These are phyloP conservation scores for Escovopsis sp. DNA, from an alignment of 2,329 filamentous ascomycete species.

Conservation along the genomic window DNA sequence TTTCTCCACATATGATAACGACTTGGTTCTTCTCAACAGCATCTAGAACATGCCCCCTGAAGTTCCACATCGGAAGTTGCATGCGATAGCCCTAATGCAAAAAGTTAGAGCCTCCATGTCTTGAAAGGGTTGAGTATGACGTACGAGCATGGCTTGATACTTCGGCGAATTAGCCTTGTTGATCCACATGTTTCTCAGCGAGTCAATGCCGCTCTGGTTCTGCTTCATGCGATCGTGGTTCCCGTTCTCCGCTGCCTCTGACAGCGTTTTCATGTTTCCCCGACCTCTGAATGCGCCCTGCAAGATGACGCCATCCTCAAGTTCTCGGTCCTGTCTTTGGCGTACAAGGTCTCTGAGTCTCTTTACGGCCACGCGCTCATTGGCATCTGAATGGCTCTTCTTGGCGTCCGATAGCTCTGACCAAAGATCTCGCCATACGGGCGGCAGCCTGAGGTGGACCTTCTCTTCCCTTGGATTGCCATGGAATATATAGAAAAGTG, in stretches of 20 bases:
- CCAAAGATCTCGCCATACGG: constrained; percentile 76
- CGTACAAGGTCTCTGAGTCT: constrained; percentile 57
- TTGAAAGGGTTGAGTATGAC: constrained; percentile 9
- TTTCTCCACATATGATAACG: constrained; percentile 90
- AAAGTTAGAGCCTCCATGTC: neutral
- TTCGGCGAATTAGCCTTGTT: constrained; percentile 41
- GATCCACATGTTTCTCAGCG: constrained; percentile 43
- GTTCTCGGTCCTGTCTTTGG: constrained; percentile 51
- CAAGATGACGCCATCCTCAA: constrained; percentile 61
- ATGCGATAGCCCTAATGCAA: constrained; percentile 41
- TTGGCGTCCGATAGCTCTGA: constrained; percentile 58
- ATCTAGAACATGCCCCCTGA: constrained; percentile 61
- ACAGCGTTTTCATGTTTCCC: constrained; percentile 28
- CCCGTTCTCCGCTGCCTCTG: constrained; percentile 34
- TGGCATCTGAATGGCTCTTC: constrained; percentile 53
- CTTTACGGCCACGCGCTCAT: constrained; percentile 55
- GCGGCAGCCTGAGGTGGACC: constrained; percentile 60
- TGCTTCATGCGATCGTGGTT: constrained; percentile 29
- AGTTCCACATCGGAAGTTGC: constrained; percentile 81
- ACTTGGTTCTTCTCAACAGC: constrained; percentile 70
- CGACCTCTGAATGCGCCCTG: constrained; percentile 61
- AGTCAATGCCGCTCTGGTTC: constrained; percentile 26
- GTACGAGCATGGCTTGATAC: constrained; percentile 66
- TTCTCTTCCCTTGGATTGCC: constrained; percentile 77
- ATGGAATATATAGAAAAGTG: constrained; percentile 68